phyloP scores from a whole-genome alignment of 352 stramenopile genomes.

The Pythium dissotocum region DNA sequence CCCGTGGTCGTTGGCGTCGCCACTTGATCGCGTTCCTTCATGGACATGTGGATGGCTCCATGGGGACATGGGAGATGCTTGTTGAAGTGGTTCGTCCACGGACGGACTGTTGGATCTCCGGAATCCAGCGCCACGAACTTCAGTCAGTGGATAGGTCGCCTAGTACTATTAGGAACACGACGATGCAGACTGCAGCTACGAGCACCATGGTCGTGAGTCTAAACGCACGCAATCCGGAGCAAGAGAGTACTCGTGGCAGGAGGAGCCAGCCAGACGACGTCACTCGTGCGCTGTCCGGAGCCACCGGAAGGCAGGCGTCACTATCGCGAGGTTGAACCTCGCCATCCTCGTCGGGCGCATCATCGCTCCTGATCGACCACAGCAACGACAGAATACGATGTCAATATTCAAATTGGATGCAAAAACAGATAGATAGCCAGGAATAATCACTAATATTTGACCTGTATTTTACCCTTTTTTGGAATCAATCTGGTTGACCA shows the following conservation, averaged over 20 bases:
- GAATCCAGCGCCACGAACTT: conserved; percentile 4
- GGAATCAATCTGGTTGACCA: background rate
- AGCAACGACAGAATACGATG: background rate
- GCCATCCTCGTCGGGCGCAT: background rate
- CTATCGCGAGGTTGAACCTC: conserved; percentile 30
- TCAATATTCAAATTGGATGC: background rate
- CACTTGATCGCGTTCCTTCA: conserved; percentile 34
- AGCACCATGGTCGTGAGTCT: background rate
- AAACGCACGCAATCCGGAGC: background rate
- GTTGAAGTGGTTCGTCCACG: conserved; percentile 23
- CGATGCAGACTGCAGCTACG: too few species aligned
- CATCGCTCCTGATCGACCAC: background rate
- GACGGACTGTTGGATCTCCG: conserved; percentile 20
- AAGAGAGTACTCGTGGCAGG: background rate
- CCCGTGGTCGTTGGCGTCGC: background rate
- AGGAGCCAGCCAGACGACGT: background rate
- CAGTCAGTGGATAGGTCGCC: background rate
- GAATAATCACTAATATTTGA: too few species aligned
- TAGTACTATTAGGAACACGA: background rate
- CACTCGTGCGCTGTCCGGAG: background rate
- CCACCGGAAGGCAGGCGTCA: conserved; percentile 6
- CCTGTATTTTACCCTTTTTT: background rate
- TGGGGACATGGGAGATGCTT: background rate
- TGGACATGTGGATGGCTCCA: conserved; percentile 26
- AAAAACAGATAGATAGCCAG: background rate